These are phyloP conservation scores for Teratosphaeria gauchensis DNA, from an alignment of 2,329 filamentous ascomycete species.

Conservation along the genomic window DNA sequence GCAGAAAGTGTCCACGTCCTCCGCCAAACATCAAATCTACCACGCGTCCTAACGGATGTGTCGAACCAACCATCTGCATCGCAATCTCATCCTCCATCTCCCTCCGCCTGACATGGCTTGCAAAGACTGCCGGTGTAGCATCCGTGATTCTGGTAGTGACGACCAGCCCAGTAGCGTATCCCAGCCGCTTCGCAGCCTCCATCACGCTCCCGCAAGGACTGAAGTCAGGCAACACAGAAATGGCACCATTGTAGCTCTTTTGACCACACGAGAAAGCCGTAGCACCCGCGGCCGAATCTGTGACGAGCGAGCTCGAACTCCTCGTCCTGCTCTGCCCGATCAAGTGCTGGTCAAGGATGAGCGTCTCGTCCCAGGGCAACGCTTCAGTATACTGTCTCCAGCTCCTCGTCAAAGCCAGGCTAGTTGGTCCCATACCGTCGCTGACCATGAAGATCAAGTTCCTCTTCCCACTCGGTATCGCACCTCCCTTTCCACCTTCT, in stretches of 20 bases:
- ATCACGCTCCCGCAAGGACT: constrained; percentile 84
- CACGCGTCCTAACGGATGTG: constrained; percentile 73
- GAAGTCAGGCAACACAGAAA: constrained; percentile 76
- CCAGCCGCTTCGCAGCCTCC: constrained; percentile 84
- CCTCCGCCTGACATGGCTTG: constrained; percentile 71
- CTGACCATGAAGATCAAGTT: constrained; percentile 99
- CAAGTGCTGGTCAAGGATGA: constrained; percentile 77
- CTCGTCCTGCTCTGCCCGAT: constrained; percentile 84
- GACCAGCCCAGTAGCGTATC: constrained; percentile 86
- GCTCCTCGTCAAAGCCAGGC: constrained; percentile 73
- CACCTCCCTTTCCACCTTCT: constrained; percentile 17
- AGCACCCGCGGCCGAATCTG: constrained; percentile 92
- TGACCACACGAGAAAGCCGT: constrained; percentile 87
- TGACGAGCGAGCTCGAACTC: constrained; percentile 75
- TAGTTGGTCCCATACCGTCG: constrained; percentile 95
- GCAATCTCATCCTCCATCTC: constrained; percentile 84
- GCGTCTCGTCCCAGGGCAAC: constrained; percentile 63
- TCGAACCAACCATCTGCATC: constrained; percentile 72
- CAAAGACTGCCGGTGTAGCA: constrained; percentile 92
- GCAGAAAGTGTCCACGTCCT: constrained; percentile 84
- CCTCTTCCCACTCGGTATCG: constrained; percentile 52
- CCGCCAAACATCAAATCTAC: constrained; percentile 92
- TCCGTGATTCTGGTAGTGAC: constrained; percentile 94
- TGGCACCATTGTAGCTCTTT: constrained; percentile 97
- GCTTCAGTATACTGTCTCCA: constrained; percentile 70